phyloP scores from a whole-genome alignment of 768 basidiomycete species.

The Phanerochaete sordida region DNA sequence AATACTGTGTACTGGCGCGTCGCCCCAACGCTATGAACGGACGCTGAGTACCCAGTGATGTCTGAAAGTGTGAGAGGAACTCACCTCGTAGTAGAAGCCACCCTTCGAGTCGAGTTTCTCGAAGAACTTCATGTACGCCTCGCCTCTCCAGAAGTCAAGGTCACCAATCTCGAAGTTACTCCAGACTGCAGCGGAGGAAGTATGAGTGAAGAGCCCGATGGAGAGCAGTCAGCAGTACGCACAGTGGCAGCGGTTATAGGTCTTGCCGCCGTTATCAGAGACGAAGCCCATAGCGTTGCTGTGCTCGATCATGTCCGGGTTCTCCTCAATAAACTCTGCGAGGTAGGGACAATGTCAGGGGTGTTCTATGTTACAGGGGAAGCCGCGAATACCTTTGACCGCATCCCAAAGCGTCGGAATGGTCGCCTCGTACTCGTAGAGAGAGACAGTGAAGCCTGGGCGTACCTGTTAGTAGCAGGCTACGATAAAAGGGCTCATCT shows the following conservation, averaged over 20 bases:
- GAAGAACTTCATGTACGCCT: slow-evolving; percentile 57
- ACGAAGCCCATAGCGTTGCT: slow-evolving; percentile 57
- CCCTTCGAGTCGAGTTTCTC: slow-evolving; percentile 51
- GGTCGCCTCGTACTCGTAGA: slow-evolving; percentile 73
- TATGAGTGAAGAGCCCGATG: neutral
- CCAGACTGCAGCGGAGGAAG: slow-evolving; percentile 41
- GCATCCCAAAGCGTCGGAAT: slow-evolving; percentile 72
- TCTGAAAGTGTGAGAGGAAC: neutral
- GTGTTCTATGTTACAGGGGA: neutral
- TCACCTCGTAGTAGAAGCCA: slow-evolving; percentile 56
- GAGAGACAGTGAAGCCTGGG: slow-evolving; percentile 65
- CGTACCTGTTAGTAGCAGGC: slow-evolving; percentile 12
- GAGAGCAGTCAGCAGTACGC: slow-evolving; percentile 21
- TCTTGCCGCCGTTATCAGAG: slow-evolving; percentile 50
- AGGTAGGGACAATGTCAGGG: neutral
- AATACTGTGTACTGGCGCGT: slow-evolving; percentile 80
- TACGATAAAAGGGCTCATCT: neutral
- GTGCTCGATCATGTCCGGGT: slow-evolving; percentile 44
- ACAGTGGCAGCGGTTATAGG: slow-evolving; percentile 60
- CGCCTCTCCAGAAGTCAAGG: slow-evolving; percentile 53
- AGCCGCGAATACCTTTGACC: slow-evolving; percentile 50
- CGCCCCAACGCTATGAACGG: slow-evolving; percentile 75
- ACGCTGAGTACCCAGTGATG: neutral
- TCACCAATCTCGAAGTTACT: slow-evolving; percentile 63
- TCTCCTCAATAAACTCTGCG: slow-evolving; percentile 44